These are phyloP conservation scores for Alternaria burnsii DNA, from an alignment of 2,329 filamentous ascomycete genomes.

Conservation along the genomic window DNA sequence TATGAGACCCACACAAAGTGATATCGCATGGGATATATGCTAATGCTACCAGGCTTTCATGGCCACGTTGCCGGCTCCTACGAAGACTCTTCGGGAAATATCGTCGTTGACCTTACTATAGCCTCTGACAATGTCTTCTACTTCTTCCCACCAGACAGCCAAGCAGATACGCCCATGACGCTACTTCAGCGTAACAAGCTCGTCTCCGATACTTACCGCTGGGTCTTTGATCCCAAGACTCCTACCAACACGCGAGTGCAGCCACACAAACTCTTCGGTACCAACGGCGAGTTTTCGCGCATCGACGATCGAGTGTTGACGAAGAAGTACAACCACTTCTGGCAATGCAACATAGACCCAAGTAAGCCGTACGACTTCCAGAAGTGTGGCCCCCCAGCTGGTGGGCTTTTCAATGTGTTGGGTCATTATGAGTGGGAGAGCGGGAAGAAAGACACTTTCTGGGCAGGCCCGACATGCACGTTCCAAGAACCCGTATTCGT, in stretches of 20 bases:
- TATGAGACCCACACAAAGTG: slow-evolving; percentile 27
- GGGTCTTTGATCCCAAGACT: slow-evolving; percentile 50
- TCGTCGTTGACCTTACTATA: slow-evolving; percentile 51
- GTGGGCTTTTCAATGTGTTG: slow-evolving; percentile 46
- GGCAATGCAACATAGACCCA: slow-evolving; percentile 52
- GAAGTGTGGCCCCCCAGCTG: slow-evolving; percentile 45
- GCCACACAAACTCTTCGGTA: slow-evolving; percentile 46
- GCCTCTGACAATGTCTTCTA: slow-evolving; percentile 56
- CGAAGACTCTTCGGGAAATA: slow-evolving; percentile 50
- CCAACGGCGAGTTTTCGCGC: slow-evolving; percentile 56
- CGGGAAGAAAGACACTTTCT: slow-evolving; percentile 45
- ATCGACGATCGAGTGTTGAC: slow-evolving; percentile 57
- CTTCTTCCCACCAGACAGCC: slow-evolving; percentile 52
- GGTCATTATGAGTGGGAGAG: slow-evolving; percentile 45
- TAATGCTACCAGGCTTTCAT: slow-evolving; percentile 44
- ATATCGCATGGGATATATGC: neutral
- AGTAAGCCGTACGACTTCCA: slow-evolving; percentile 40
- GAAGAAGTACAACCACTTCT: slow-evolving; percentile 52
- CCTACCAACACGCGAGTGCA: slow-evolving; percentile 40
- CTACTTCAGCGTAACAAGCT: slow-evolving; percentile 55
- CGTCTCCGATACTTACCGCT: slow-evolving; percentile 49
- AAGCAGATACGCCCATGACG: slow-evolving; percentile 39
- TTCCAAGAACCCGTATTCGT: slow-evolving; percentile 66
- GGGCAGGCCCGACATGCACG: slow-evolving; percentile 51
- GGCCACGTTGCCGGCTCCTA: slow-evolving; percentile 56